Base-by-base conservation (phyloP, 169 alveolate species). In the Cryptosporidium meleagridis region DNA sequence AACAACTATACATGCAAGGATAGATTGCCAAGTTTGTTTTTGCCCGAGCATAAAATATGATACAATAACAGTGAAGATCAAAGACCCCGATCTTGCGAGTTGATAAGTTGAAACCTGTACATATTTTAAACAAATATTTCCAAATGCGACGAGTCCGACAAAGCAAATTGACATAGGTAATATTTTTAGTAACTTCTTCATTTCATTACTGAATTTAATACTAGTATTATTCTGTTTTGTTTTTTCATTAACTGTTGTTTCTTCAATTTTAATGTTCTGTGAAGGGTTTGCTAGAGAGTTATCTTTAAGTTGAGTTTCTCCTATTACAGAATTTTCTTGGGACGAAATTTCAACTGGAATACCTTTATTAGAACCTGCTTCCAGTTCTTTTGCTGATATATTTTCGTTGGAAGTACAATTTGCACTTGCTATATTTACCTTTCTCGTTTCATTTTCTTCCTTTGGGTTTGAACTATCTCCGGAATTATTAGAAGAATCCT, bases 61-160 rank as follows among this genome's bases (percentile, higher is more conserved):
- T 67, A 93, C 70, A 29, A 91, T 62, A 14, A 93, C 75, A 18
- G 87, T 86, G 41, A 91, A 91, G 8, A 93, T 75, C 33, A 93
- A 70, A 3, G 95, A 91, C n/a, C 92, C 72, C 2, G 94, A 86
- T 35, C 95, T 75, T 12, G 95, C 95, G 44, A 91, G 91, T 58
- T 93, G 95, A 41, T 93, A 93, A 29, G 94, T 92, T 53, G 94
- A 91, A n/a, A 93, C 84, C 21, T 85, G 94, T n/a, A 91, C 94
- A 35, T 75, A 80, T 62, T 87, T 72, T 59, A 93, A 85, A 65
- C 94, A 89, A 67, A 85, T 39, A 45, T 93, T 93, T 18, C 93
- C 86, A 59, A 70, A 91, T 21, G 91, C 93, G 18, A 93, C 85
- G 92, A 91, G 91, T 33, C 93, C 93, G 16, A 91, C 93, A 44